Base-by-base conservation (phyloP, 1,139 yeast species). In the Lodderomyces orthopsilosis region DNA sequence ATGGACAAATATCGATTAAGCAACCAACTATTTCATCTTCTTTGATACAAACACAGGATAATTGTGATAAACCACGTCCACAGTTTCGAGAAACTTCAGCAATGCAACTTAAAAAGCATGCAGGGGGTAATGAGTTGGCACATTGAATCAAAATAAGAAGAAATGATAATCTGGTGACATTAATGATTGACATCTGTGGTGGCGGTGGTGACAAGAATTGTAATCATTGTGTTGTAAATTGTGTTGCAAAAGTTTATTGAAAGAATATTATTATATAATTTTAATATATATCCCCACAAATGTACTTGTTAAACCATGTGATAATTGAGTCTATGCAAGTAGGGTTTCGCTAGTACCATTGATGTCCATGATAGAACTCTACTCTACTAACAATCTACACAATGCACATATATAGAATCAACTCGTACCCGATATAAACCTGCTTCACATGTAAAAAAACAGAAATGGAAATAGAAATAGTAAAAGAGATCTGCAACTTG, bases 71-170 rank as follows among this genome's bases (percentile, higher is more conserved):
- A 8, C 48, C 53, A 2, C 43, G 40, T 2, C 58, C 51, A 52
- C 80, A 75, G 40, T 52, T 41, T 24, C 56, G 56, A 12, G 80
- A 59, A 10, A 72, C 54, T 35, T 62, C 66, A 43, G 64, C 66
- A 23, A 74, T 56, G 56, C 83, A 77, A 27, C 70, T 58, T 19
- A 77, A 52, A 46, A 76, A 66, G 50, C 83, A 77, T 2, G 82
- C 81, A 2, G 83, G 83, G 1, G 82, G 82, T 0, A 79, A 23
- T 14, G 34, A 30, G n/a, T 9, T 6, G 4, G 15, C 34, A 6
- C 12, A 15, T 8, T 17, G 34, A 12, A 10, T 14, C 10, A 30
- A 15, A 4, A 30, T 4, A 9, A 30, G 34, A 30, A 30, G 4
- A 3, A 15, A 6, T 15, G 15, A 17, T 13, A 27, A 8, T n/a